phyloP scores from a whole-genome alignment of 192 early-diverging fungal genomes.

The Coemansia asiatica region DNA sequence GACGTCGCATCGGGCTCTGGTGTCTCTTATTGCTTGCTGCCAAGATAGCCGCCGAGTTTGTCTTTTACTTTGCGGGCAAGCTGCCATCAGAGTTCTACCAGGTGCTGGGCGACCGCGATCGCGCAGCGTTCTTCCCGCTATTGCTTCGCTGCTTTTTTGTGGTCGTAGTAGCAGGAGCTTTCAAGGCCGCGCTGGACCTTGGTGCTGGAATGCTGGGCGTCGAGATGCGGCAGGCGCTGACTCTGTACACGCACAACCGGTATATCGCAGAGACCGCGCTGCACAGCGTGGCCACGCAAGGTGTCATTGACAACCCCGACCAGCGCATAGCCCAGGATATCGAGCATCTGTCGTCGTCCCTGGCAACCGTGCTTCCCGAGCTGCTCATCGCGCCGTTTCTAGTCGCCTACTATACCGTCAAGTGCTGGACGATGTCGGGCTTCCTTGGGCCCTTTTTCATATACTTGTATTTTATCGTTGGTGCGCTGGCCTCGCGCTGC shows the following conservation, averaged over 20 bases:
- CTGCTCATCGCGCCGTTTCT: conserved; percentile 73
- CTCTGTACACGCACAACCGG: conserved; percentile 60
- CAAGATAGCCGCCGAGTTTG: conserved; percentile 31
- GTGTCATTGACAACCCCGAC: conserved; percentile 77
- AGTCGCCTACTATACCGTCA: conserved; percentile 75
- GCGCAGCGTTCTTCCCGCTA: conserved; percentile 60
- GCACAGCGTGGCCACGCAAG: conserved; percentile 60
- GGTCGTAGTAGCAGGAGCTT: conserved; percentile 61
- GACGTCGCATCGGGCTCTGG: conserved; percentile 22
- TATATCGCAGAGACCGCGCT: conserved; percentile 63
- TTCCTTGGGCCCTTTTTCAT: conserved; percentile 68
- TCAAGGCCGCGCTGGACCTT: conserved; percentile 63
- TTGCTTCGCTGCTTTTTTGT: conserved; percentile 57
- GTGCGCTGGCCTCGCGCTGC: conserved; percentile 60
- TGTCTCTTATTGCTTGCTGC: conserved; percentile 24
- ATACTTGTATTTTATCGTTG: conserved; percentile 70
- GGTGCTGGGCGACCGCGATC: conserved; percentile 67
- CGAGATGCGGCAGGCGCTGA: conserved; percentile 62
- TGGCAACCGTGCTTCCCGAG: conserved; percentile 59
- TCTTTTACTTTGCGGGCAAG: conserved; percentile 70
- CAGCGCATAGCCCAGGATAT: conserved; percentile 90
- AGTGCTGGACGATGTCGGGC: conserved; percentile 68
- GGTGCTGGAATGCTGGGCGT: conserved; percentile 64
- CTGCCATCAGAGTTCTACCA: conserved; percentile 74
- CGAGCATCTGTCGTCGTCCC: conserved; percentile 64